phyloP scores from a whole-genome alignment of 768 basidiomycete species.

The Suillus bovinus region DNA sequence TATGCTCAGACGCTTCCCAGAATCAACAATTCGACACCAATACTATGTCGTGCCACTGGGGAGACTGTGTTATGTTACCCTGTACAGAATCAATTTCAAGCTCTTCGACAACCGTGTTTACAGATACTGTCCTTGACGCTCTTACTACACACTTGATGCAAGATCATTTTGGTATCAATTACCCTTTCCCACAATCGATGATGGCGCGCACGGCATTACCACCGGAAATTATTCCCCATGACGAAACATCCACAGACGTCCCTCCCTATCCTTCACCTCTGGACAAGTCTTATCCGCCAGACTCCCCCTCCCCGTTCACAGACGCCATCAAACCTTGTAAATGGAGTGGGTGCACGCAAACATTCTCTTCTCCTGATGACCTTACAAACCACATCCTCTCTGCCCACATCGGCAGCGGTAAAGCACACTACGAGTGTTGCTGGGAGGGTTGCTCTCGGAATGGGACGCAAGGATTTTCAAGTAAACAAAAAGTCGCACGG shows the following conservation, averaged over 20 bases:
- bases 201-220: background rate
- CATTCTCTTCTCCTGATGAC: constrained; percentile 59
- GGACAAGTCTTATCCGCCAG: constrained; percentile 12
- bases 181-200: constrained; percentile 8
- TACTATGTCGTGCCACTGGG: constrained; percentile 69
- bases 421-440: constrained; percentile 82
- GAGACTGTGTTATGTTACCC: constrained; percentile 60
- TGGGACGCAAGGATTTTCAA: constrained; percentile 70
- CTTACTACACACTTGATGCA: constrained; percentile 69
- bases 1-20: constrained; percentile 10
- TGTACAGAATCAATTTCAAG: constrained; percentile 46
- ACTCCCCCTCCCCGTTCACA: background rate
- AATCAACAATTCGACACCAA: constrained; percentile 13
- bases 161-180: constrained; percentile 61
- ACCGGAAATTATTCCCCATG: background rate
- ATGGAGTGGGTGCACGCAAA: constrained; percentile 65
- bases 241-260: constrained; percentile 4
- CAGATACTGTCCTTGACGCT: constrained; percentile 41
- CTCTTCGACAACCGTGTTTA: constrained; percentile 41
- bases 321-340: constrained; percentile 41
- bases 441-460: constrained; percentile 81
- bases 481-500: constrained; percentile 91
- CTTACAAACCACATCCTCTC: constrained; percentile 78
- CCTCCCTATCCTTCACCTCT: constrained; percentile 12
- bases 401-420: constrained; percentile 80